Base-by-base conservation (phyloP, 2,329 filamentous ascomycete genomes). In the Blastomyces gilchristii region DNA sequence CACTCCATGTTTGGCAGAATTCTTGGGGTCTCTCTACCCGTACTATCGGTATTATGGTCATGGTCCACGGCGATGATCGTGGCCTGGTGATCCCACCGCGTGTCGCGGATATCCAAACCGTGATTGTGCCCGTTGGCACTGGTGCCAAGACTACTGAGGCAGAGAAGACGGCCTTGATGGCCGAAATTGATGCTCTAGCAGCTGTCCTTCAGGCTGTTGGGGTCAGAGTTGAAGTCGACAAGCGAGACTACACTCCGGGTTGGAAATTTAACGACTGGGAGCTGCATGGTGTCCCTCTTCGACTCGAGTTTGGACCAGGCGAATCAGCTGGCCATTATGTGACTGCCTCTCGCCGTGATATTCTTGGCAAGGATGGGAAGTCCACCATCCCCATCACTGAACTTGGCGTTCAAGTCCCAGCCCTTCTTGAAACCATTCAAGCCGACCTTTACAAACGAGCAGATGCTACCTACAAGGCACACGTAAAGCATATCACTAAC, bases 221-320 rank as follows among this genome's bases (percentile, higher is more conserved):
- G 63, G 81, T 99, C 49, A 89, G 94, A 64, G 84, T 85, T 64
- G 88, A 95, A 68, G 85, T 87, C 60, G 94, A 99, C 74, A 83
- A 86, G 74, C 87, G 95, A 64, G 93, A 97, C 60, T 96, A 97
- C 76, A 86, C 91, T 65, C 92, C 94, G 49, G 91, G 91, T 67
- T 97, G 89, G 87, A 99, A 99, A 78, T 99, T 99, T 82, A 96
- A 95, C 78, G 92, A 99, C 78, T 97, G 91, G 91, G 95, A 99
- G 77, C 83, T 97, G 70, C 95, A 93, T 79, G 94, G 95, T 74
- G 89, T 97, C 52, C 94, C 95, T 57, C 84, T 99, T 47, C 89
- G 94, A 64, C 83, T 99, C 64, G 94, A 99, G 77, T 96, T 96
- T 72, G 95, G 95, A 6, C 93, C 94, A 71, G 96, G 96, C 78